Evolutionary conservation across 148 eudicot genomes (phyloP).

Genomic region (Tetragonia tetragonoides): DNA sequence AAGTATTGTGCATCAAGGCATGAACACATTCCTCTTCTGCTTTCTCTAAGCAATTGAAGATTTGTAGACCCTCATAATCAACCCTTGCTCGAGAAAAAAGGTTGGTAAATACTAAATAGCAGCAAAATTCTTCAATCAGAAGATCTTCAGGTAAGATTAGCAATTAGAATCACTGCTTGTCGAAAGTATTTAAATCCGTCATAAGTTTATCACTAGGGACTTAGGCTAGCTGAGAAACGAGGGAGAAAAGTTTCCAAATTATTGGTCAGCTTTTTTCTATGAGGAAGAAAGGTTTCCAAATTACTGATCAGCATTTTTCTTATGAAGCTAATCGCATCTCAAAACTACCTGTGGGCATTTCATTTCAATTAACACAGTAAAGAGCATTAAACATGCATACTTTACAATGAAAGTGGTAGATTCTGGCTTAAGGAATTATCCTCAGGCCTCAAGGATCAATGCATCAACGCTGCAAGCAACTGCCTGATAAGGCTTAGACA

Average conservation of each 20-base stretch:
- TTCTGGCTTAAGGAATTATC: neutral
- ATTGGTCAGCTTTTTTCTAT: no score
- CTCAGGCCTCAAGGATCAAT: neutral
- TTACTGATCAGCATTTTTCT: no score
- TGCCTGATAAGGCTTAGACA: neutral
- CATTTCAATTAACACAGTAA: neutral
- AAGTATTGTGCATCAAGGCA: neutral
- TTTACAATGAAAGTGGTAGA: neutral
- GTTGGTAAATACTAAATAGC: neutral
- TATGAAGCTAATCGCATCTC: no score
- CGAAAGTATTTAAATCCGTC: no score
- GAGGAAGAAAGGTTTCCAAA: no score
- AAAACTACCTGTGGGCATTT: neutral
- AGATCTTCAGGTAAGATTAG: neutral
- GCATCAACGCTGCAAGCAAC: neutral
- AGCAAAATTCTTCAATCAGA: neutral
- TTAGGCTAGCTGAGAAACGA: no score
- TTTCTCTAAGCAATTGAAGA: neutral
- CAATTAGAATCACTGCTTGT: no score
- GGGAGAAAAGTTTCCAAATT: no score
- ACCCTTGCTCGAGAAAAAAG: neutral
- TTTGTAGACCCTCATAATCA: neutral
- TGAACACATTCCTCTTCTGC: neutral
- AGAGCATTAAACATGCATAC: neutral
- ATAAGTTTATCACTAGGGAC: no score